phyloP scores from a whole-genome alignment of 306 rosid genomes.

The Trifolium repens region DNA sequence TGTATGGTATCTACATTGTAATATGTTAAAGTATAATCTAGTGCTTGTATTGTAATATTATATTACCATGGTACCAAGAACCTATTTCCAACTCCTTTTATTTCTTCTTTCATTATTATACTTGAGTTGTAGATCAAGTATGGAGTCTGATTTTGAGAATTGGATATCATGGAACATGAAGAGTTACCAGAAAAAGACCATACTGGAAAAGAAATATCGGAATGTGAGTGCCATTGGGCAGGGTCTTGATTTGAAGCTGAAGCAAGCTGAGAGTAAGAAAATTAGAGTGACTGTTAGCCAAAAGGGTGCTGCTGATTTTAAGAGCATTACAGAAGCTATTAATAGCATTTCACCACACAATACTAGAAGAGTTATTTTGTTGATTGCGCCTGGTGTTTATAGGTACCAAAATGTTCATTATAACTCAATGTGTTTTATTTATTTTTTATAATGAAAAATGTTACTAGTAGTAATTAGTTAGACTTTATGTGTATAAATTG shows the following conservation, averaged over 20 bases:
- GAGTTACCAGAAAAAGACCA: constrained; percentile 37
- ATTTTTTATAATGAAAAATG: no score
- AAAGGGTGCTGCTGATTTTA: constrained; percentile 58
- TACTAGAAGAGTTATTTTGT: constrained; percentile 54
- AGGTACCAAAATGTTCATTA: constrained; percentile 38
- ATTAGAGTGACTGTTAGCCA: constrained; percentile 53
- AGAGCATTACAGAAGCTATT: constrained; percentile 62
- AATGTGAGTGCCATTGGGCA: background rate
- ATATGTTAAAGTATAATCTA: constrained; percentile 4
- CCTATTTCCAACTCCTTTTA: constrained; percentile 29
- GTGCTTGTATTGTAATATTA: background rate
- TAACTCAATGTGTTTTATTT: background rate
- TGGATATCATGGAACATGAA: constrained; percentile 67
- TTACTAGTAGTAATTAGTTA: background rate
- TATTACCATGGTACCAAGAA: constrained; percentile 50
- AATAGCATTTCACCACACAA: constrained; percentile 55
- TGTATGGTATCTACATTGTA: constrained; percentile 8
- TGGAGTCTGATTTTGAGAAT: constrained; percentile 42
- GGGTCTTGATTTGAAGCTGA: constrained; percentile 49
- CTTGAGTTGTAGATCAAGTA: constrained; percentile 26
- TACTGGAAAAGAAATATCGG: constrained; percentile 28
- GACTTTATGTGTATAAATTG: background rate
- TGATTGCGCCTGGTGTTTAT: constrained; percentile 61
- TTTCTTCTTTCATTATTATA: constrained; percentile 39
- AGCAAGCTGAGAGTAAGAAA: constrained; percentile 58